Conservation (phyloP, 202 grass and related monocot genomes). For the Dendrocalamus latiflorus region DNA sequence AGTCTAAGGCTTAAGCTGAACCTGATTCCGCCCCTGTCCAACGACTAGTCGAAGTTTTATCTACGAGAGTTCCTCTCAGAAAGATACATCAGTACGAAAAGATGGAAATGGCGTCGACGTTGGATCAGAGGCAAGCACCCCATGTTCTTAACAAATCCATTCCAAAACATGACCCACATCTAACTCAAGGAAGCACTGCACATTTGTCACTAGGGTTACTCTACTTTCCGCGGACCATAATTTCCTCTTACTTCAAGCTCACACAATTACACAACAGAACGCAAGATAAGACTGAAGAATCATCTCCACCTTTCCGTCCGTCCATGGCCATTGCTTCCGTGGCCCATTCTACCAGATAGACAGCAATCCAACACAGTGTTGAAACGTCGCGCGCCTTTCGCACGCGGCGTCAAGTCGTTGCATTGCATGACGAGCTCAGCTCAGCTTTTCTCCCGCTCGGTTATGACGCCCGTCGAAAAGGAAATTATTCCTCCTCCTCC, state of each 20-base stretch:
- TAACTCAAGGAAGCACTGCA: too few species aligned
- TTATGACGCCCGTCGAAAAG: not conserved
- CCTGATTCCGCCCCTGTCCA: too few species aligned
- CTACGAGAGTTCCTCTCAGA: not conserved
- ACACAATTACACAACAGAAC: not conserved
- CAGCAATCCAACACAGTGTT: not conserved
- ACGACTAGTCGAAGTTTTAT: not conserved
- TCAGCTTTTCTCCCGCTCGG: not conserved
- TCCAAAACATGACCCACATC: not conserved
- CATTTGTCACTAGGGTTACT: not conserved
- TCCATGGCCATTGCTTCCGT: not conserved
- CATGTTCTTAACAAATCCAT: not conserved
- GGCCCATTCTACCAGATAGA: not conserved
- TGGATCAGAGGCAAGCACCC: not conserved
- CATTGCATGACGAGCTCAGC: not conserved
- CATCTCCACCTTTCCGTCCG: not conserved
- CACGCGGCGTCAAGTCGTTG: constrained; percentile 3
- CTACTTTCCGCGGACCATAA: not conserved
- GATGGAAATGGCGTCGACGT: not conserved
- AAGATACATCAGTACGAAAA: not conserved
- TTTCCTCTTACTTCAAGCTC: not conserved
- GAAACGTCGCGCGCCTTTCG: not conserved
- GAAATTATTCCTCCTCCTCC: not conserved
- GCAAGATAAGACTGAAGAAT: not conserved
- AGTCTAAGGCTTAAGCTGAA: too few species aligned